Base-by-base conservation (phyloP, 2,329 filamentous ascomycete genomes). In the Paraphoma chrysanthemicola region DNA sequence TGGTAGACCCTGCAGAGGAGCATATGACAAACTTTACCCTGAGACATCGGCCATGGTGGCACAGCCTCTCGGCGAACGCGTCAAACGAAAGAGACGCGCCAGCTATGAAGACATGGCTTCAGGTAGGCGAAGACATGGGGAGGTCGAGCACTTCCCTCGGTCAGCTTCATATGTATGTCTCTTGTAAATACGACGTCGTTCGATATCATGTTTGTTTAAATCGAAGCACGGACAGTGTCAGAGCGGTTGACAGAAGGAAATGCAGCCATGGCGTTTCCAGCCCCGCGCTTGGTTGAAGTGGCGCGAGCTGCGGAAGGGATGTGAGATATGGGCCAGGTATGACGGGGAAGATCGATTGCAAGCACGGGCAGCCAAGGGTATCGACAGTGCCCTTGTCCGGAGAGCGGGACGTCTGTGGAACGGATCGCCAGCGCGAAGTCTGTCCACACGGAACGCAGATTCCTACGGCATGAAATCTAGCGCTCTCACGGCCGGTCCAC, bases 241-340 rank as follows among this genome's bases (percentile, higher is more conserved):
- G 16, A 31, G 62, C 47, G 50, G 44, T 56, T 58, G 44, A 48
- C 51, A 60, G 45, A 54, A 54, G 54, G 60, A 54, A 63, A 59
- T 58, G 61, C 60, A 62, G 71, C 54, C 66, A 72, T 70, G 69
- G 71, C 70, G 72, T 72, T 69, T 72, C 69, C 67, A 64, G 63
- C 59, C 57, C 64, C 57, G 51, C 46, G 64, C 66, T 62, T 62
- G 58, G 67, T 61, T 54, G 57, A 54, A 60, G 72, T 68, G 70
- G 68, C 68, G 71, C 66, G 58, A 64, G 69, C 52, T 68, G 65
- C 66, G 70, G 72, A 72, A 71, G 70, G 70, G 67, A 74, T 74
- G 72, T 69, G 65, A 68, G 70, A 73, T 71, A 67, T 63, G 47
- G 55, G 64, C 68, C 69, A 70, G 71, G 67, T 66, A 70, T 57